Evolutionary conservation across 1,139 yeast species (phyloP), one percentile per base, ranked within the genome.

Genomic region (Taphrina betulina): DNA sequence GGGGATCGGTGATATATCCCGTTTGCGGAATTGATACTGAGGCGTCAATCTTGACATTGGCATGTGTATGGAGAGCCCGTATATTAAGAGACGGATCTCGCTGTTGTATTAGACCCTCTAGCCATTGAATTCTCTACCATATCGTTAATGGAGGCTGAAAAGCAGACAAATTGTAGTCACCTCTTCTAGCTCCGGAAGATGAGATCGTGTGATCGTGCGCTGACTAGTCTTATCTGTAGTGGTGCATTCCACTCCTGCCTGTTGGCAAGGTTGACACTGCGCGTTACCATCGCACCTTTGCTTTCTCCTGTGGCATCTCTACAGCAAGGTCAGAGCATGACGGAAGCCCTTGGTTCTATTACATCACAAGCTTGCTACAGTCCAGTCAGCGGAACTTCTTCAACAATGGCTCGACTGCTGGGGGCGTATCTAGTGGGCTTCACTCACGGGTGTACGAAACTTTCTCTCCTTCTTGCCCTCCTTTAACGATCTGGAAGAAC

Each of bases 201-300:
- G 54, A 3, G 54, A 50, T 10, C 54, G 44, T 10, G 54, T 41
- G 20, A 38, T 31, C 3, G 54, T 50, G 17, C 44, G 35, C n/a
- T 40, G 54, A 12, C 46, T 50, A 5, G 37, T 33, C 26, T 50
- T 50, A 33, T 50, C 54, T 22, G 54, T 50, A 19, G 44, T 38
- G 19, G 54, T 50, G 19, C 54, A 50, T 26, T 50, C 54, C 5
- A 50, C 54, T 10, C 54, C 54, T 8, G 54, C 54, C 8, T 41
- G 46, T 10, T 41, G 46, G 26, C 54, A 50, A 12, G 54, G 54
- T 5, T 35, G 31, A 16, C 54, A 50, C 16, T 50, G 54, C 16
- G 54, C 54, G 16, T 50, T 33, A 1, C 54, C 54, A 40, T 50
- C 54, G 26, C 54, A 50, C 23, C 44, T 29, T 23, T 50, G 54